phyloP scores from a whole-genome alignment of 2,329 filamentous ascomycete genomes.

The Pezicula neosporulosa region DNA sequence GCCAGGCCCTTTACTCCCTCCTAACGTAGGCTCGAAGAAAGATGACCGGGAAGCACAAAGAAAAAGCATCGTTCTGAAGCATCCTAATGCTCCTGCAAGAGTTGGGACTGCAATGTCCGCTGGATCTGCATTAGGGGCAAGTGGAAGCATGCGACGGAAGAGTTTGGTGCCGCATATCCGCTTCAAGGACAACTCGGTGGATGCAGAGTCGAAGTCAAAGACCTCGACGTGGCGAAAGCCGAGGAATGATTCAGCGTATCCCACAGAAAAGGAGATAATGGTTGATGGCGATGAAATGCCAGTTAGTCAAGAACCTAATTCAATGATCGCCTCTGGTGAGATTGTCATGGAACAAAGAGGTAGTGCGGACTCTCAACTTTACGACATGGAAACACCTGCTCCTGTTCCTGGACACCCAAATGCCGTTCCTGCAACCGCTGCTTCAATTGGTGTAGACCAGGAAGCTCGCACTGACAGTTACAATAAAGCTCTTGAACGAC shows the following conservation, averaged over 20 bases:
- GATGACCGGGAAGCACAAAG: background rate
- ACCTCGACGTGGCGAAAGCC: background rate
- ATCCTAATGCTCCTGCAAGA: slow-evolving; percentile 14
- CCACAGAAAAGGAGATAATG: background rate
- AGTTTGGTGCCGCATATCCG: slow-evolving; percentile 5
- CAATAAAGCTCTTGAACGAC: background rate
- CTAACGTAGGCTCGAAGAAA: background rate
- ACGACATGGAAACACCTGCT: too few species aligned
- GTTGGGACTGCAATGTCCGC: slow-evolving; percentile 6
- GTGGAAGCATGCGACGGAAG: slow-evolving; percentile 9
- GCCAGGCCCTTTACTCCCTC: background rate
- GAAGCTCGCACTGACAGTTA: background rate
- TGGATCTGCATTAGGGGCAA: slow-evolving; percentile 16
- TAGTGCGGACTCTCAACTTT: too few species aligned
- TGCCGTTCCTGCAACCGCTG: background rate
- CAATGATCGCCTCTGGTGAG: too few species aligned
- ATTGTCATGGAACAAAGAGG: too few species aligned
- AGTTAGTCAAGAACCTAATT: too few species aligned
- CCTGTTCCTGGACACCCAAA: too few species aligned
- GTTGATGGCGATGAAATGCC: too few species aligned
- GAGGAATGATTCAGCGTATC: background rate
- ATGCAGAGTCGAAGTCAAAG: background rate
- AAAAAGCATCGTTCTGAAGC: slow-evolving; percentile 13
- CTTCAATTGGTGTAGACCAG: background rate
- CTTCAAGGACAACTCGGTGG: background rate